Evolutionary conservation across 2,329 filamentous ascomycete species (phyloP), one percentile per base, ranked within the genome.

Genomic region (Penicillium palitans): DNA sequence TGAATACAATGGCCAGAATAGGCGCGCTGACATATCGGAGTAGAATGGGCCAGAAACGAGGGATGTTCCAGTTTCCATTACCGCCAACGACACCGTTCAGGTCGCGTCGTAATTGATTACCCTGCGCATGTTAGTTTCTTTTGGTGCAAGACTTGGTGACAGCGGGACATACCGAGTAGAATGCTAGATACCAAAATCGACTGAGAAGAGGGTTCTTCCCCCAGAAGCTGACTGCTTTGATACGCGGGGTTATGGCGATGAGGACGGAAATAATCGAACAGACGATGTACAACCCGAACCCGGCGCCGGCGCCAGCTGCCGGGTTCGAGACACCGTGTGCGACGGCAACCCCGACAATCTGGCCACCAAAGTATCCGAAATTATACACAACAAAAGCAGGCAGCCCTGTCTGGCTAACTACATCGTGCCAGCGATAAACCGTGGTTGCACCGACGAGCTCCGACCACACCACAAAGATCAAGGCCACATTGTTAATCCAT

Each of bases 401-500:
- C 2, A 77, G 65, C 0, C 83, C 83, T 1, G 79, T 79, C 61
- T 85, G 81, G 2, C 75, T 74, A 6, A 77, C 76, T 13, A 84
- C 78, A 44, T 86, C 83, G 25, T 68, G 72, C 79, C 81, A 85
- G 46, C 83, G 81, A 63, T 86, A 86, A 6, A 84, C 73, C 0
- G 80, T 82, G 0, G 82, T 84, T 0, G 82, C 78, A 31, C 78
- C 78, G 6, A 80, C 77, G 19, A 82, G 79, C 64, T 86, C 83
- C 15, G 79, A 76, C 74, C 80, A 85, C 10, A 85, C 83, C 15
- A 84, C 81, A 60, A 85, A 86, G 17, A 85, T 82, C 3, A 86
- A 70, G 3, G 79, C 79, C 1, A 85, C 76, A 61, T 85, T 81
- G 66, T 83, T 85, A 59, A 82, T 77, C 82, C 82, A 85, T 2